Conservation (phyloP, 208 protist species). For the Crithidia fasciculata region DNA sequence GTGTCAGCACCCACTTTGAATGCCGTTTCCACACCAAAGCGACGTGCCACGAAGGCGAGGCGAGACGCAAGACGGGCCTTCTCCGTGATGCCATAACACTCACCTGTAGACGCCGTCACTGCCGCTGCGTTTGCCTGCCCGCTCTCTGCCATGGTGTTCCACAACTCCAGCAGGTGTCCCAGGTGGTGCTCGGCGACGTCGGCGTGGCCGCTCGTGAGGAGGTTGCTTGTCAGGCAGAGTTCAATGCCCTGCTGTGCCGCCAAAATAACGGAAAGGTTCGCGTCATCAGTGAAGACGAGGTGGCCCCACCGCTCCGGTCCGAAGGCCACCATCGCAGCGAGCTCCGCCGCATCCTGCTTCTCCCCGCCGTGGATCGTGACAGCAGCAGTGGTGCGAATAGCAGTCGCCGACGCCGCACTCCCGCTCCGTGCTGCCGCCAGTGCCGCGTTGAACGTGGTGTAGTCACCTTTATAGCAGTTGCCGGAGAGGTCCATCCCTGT, state of each 20-base stretch:
- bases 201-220: constrained; percentile 65
- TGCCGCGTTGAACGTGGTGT: constrained; percentile 47
- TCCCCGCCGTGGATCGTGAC: constrained; percentile 87
- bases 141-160: constrained; percentile 27
- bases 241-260: constrained; percentile 67
- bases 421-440: constrained; percentile 39
- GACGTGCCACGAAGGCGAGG: background rate
- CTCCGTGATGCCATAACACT: constrained; percentile 13
- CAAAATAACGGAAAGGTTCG: constrained; percentile 41
- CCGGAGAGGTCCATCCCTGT: constrained; percentile 88
- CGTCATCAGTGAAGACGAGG: constrained; percentile 71
- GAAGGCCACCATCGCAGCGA: constrained; percentile 67
- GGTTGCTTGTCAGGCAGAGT: constrained; percentile 87
- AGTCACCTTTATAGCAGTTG: constrained; percentile 84
- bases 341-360: constrained; percentile 73
- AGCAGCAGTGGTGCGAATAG: constrained; percentile 26
- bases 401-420: background rate
- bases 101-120: background rate
- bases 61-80: constrained; percentile 1
- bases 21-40: background rate
- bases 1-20: background rate
- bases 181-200: constrained; percentile 70
- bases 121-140: background rate
- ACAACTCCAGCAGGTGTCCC: constrained; percentile 35
- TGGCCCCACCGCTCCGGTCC: constrained; percentile 79